Percentiles rank a stretch among this genome's conserved stretches.
These are phyloP conservation scores for Dactylellina drechsleri DNA, from an alignment of 2,329 filamentous ascomycete species.

Conservation along the genomic window DNA sequence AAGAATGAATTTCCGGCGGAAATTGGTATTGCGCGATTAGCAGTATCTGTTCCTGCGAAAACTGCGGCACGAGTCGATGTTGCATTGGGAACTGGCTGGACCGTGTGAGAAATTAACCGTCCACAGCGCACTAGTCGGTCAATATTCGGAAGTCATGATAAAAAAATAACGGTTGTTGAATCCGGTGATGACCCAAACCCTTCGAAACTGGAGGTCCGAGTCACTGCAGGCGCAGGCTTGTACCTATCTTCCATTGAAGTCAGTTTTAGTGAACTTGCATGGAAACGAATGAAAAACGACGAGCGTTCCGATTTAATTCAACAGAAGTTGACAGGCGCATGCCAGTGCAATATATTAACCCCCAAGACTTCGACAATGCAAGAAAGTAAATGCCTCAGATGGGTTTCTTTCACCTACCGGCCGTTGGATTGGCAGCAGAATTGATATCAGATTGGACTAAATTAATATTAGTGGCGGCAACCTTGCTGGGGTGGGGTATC, in stretches of 20 bases:
- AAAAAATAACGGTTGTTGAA: background rate
- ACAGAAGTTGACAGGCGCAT: background rate
- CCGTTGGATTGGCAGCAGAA: too few relatives aligned
- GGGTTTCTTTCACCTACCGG: background rate
- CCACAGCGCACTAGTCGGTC: too few relatives aligned
- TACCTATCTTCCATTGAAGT: too few relatives aligned
- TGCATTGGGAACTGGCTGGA: background rate
- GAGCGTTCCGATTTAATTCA: background rate
- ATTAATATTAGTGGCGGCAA: background rate
- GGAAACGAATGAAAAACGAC: too few relatives aligned
- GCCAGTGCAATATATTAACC: background rate
- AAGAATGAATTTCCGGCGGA: background rate
- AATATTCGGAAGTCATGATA: too few relatives aligned
- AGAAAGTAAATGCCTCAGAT: conserved; percentile 7
- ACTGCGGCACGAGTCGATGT: background rate
- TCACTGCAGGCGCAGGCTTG: too few relatives aligned
- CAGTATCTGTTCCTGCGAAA: conserved; percentile 5
- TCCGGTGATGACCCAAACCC: too few relatives aligned
- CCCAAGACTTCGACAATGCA: background rate
- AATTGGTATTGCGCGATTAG: conserved; percentile 18
- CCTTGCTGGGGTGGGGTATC: background rate
- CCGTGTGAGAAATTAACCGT: too few relatives aligned
- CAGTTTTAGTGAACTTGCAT: too few relatives aligned
- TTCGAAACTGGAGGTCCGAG: too few relatives aligned
- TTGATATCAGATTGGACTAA: too few relatives aligned